Conservation (phyloP, 805 yeast genomes). For the Lipomyces spencermartinsiae region DNA sequence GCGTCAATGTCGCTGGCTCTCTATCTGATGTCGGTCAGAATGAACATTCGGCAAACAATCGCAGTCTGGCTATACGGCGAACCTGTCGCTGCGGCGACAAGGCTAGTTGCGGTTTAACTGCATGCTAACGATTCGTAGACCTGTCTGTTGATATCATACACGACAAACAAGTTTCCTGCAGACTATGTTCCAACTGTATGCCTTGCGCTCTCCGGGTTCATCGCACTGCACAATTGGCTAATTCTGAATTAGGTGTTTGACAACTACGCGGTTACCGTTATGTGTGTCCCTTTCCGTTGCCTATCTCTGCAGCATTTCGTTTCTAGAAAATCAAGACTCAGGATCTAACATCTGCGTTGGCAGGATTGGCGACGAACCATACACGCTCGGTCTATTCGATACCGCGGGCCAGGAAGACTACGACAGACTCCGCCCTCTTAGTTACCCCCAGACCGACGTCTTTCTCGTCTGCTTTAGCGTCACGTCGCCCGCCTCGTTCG, state of each 20-base stretch:
- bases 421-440: slow-evolving; percentile 93
- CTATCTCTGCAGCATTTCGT: not conserved
- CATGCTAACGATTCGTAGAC: slow-evolving; percentile 53
- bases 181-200: slow-evolving; percentile 99
- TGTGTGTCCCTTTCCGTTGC: slow-evolving; percentile 46
- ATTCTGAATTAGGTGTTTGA: slow-evolving; percentile 34
- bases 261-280: slow-evolving; percentile 84
- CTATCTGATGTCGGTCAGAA: not conserved
- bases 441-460: slow-evolving; percentile 97
- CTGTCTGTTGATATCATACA: slow-evolving; percentile 91
- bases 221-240: not conserved
- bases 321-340: too few relatives aligned
- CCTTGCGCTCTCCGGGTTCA: slow-evolving; percentile 48
- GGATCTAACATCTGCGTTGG: not conserved
- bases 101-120: not conserved
- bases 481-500: slow-evolving; percentile 95
- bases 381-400: slow-evolving; percentile 95
- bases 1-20: not conserved
- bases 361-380: slow-evolving; percentile 94
- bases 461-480: slow-evolving; percentile 95
- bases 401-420: slow-evolving; percentile 99
- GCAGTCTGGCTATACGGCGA: not conserved
- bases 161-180: slow-evolving; percentile 96
- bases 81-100: slow-evolving; percentile 6
- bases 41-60: not conserved